A percentile compares a stretch with the other conserved stretches of the same genome.
These are phyloP conservation scores for Trebouxia gelatinosa DNA, from an alignment of 163 green algal species.

Conservation along the genomic window DNA sequence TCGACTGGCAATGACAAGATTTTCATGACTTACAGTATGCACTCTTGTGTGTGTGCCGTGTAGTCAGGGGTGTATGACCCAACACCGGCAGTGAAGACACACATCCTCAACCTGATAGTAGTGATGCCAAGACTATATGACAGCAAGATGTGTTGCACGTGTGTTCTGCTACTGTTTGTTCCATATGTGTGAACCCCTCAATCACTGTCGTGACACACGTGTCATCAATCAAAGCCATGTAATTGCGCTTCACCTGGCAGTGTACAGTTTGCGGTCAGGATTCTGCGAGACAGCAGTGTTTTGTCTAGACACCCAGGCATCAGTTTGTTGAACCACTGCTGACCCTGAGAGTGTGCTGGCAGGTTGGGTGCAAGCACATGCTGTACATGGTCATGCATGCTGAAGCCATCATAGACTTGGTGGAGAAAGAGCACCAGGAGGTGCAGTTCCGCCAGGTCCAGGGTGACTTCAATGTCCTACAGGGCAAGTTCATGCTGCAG, in stretches of 20 bases:
- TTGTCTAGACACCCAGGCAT: too few species aligned
- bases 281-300: too few species aligned
- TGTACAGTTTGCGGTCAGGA: too few species aligned
- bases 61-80: not conserved
- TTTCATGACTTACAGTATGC: not conserved
- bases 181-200: too few species aligned
- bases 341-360: too few species aligned
- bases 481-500: conserved; percentile 66
- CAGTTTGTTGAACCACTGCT: too few species aligned
- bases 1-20: not conserved
- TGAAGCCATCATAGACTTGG: conserved; percentile 56
- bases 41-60: not conserved
- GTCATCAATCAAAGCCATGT: too few species aligned
- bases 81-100: not conserved
- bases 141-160: too few species aligned
- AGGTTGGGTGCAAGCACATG: conserved; percentile 66
- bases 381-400: conserved; percentile 63
- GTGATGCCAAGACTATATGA: too few species aligned
- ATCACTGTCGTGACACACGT: too few species aligned
- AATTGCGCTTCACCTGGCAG: too few species aligned
- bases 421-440: conserved; percentile 41
- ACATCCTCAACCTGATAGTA: not conserved
- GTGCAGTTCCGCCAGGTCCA: conserved; percentile 62
- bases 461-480: conserved; percentile 57
- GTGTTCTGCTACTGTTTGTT: too few species aligned